Evolutionary conservation across 345 rosid genomes (phyloP).

Genomic region (Physaria fendleri): DNA sequence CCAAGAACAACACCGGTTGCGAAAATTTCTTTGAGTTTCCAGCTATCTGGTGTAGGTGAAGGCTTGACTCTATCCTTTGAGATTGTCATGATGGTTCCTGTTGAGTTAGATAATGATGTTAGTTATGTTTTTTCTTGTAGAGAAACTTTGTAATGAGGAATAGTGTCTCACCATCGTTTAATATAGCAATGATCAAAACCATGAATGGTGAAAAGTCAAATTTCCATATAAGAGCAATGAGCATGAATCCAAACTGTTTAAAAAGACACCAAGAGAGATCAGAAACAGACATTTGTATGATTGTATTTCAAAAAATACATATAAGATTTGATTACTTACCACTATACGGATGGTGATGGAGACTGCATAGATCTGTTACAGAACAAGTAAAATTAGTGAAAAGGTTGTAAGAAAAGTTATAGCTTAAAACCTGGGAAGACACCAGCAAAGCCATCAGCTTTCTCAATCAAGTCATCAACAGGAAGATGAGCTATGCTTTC

Average conservation of each 20-base stretch:
- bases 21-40: slow-evolving; percentile 88
- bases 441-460: slow-evolving; percentile 93
- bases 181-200: slow-evolving; percentile 91
- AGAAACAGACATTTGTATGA: not conserved
- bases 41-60: slow-evolving; percentile 91
- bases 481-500: slow-evolving; percentile 57
- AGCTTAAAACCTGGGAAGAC: slow-evolving; percentile 72
- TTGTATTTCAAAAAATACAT: not conserved
- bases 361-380: slow-evolving; percentile 74
- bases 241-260: slow-evolving; percentile 83
- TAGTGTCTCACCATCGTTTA: slow-evolving; percentile 81
- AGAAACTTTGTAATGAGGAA: not conserved
- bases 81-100: slow-evolving; percentile 94
- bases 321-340: slow-evolving; percentile 32
- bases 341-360: slow-evolving; percentile 97
- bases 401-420: not conserved
- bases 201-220: slow-evolving; percentile 92
- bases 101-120: not conserved
- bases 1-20: slow-evolving; percentile 86
- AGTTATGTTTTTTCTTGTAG: not conserved
- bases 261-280: not conserved
- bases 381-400: not conserved
- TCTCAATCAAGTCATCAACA: slow-evolving; percentile 78
- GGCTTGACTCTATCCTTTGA: slow-evolving; percentile 93
- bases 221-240: slow-evolving; percentile 80